Conservation (phyloP, 2,329 filamentous ascomycete genomes). For the Hansfordia pulvinata region DNA sequence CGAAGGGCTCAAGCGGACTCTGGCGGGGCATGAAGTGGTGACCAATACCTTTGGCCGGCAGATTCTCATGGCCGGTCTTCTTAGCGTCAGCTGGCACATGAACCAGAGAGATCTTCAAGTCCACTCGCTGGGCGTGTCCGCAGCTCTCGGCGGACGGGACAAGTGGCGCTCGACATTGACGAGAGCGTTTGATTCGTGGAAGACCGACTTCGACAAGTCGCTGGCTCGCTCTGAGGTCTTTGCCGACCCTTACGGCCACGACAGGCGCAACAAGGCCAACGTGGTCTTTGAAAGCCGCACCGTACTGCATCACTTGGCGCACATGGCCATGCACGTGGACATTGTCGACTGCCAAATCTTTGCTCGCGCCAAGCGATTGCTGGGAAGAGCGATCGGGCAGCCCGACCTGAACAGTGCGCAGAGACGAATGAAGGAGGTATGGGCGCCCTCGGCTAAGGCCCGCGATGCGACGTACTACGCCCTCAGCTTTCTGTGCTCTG, state of each 20-base stretch:
- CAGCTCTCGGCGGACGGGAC: conserved; percentile 72
- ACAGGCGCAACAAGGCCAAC: conserved; percentile 49
- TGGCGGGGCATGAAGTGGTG: conserved; percentile 72
- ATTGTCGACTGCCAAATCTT: conserved; percentile 97
- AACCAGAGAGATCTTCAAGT: conserved; percentile 91
- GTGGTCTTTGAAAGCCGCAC: conserved; percentile 75
- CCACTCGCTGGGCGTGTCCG: conserved; percentile 66
- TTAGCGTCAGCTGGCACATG: conserved; percentile 96
- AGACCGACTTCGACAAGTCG: conserved; percentile 76
- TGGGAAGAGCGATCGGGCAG: conserved; percentile 72
- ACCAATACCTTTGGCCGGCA: conserved; percentile 91
- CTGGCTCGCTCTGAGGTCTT: conserved; percentile 44
- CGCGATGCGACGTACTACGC: conserved; percentile 90
- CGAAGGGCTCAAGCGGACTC: conserved; percentile 77
- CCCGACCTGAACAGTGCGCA: conserved; percentile 71
- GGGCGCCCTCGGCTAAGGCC: conserved; percentile 80
- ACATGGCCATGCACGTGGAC: conserved; percentile 97
- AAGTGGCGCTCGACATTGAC: conserved; percentile 83
- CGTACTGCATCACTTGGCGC: conserved; percentile 83
- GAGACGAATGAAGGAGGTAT: conserved; percentile 72
- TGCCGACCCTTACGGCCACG: conserved; percentile 39
- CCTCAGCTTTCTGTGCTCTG: conserved; percentile 74
- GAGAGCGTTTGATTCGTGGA: conserved; percentile 88
- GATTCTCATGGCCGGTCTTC: conserved; percentile 82
- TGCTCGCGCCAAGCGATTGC: conserved; percentile 69